phyloP scores from a whole-genome alignment of 2,329 filamentous ascomycete species.

The Sclerotinia borealis region DNA sequence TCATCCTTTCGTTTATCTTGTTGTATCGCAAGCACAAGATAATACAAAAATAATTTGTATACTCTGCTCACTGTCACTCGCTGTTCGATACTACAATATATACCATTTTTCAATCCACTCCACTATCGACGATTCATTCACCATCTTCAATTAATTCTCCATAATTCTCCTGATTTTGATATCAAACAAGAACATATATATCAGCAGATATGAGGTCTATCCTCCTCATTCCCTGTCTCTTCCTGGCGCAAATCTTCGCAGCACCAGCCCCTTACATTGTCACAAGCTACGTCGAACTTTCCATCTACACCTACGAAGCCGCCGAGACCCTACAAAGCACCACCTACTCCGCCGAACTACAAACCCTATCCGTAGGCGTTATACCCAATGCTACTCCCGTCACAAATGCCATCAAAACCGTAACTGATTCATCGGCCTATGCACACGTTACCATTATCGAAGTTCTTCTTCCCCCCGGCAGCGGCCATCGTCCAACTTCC shows the following conservation, averaged over 20 bases:
- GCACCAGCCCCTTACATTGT: conserved; percentile 22
- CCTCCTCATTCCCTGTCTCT: background rate
- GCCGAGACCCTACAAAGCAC: background rate
- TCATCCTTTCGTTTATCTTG: background rate
- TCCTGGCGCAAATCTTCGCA: background rate
- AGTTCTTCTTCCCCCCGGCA: background rate
- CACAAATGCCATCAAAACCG: background rate
- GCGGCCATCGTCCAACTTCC: background rate
- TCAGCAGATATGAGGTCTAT: background rate
- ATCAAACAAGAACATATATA: background rate
- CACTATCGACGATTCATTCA: background rate
- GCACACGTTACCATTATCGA: background rate
- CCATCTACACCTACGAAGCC: conserved; percentile 15
- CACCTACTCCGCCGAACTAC: background rate
- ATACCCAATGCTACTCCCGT: background rate
- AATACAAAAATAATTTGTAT: background rate
- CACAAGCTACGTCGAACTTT: conserved; percentile 20
- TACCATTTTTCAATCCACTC: background rate
- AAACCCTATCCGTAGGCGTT: background rate
- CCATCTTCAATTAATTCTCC: background rate
- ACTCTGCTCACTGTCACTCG: background rate
- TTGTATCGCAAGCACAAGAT: background rate
- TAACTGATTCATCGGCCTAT: background rate
- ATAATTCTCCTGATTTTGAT: background rate
- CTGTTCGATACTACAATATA: background rate